Evolutionary conservation across 2,329 filamentous ascomycete species (phyloP).

Genomic region (Cladosporium halotolerans): DNA sequence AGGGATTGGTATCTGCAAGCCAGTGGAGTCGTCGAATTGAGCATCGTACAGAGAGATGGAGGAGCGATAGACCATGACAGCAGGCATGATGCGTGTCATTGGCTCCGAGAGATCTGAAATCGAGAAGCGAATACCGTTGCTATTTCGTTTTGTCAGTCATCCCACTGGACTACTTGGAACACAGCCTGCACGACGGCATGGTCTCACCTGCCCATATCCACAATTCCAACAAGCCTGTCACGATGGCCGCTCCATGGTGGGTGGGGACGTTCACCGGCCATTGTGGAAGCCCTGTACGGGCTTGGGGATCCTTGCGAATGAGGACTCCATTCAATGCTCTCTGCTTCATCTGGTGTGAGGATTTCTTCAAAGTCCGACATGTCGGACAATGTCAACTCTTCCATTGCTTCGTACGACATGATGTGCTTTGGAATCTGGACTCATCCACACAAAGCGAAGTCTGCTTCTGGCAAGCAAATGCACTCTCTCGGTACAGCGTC

Average conservation of each 20-base stretch:
- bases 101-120: slow-evolving; percentile 73
- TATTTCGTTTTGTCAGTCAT: slow-evolving; percentile 26
- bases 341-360: slow-evolving; percentile 2
- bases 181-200: too few relatives aligned
- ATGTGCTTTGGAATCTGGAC: too few relatives aligned
- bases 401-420: neutral
- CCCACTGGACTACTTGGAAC: too few relatives aligned
- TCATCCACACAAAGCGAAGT: too few relatives aligned
- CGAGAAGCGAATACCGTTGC: slow-evolving; percentile 90
- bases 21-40: slow-evolving; percentile 38
- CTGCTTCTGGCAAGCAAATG: too few relatives aligned
- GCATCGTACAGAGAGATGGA: slow-evolving; percentile 85
- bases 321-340: slow-evolving; percentile 7
- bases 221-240: slow-evolving; percentile 11
- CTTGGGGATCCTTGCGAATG: neutral
- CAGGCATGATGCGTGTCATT: slow-evolving; percentile 64
- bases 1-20: slow-evolving; percentile 48
- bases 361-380: slow-evolving; percentile 9
- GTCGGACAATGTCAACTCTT: slow-evolving; percentile 1
- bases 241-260: slow-evolving; percentile 13
- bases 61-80: slow-evolving; percentile 70
- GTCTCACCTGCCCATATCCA: slow-evolving; percentile 38
- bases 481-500: too few relatives aligned
- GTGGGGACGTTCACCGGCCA: neutral
- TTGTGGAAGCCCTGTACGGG: neutral